Evolutionary conservation across 2,329 filamentous ascomycete genomes (phyloP), one percentile per base, ranked within the genome.

Genomic region (Microthyrium microscopicum): DNA sequence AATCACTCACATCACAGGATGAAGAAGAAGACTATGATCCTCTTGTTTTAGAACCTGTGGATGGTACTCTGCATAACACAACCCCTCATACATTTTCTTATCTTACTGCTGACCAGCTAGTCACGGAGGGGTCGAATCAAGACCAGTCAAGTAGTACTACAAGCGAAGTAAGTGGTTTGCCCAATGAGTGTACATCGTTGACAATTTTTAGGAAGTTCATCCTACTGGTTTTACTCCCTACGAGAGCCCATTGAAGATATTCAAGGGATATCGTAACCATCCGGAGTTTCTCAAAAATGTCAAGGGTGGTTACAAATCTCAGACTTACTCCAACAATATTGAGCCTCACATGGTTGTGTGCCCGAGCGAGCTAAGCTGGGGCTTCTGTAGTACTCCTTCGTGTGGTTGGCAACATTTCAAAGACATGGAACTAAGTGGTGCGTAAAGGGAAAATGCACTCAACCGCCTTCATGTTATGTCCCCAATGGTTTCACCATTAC

Each of bases 321-420:
- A 91, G 61, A 95, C 85, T 27, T 95, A 87, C 59, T 94, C 82
- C 58, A 81, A 92, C 56, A 77, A 75, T 44, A 92, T 98, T 55
- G 74, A 94, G 51, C 65, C 74, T 17, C 64, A 71, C 39, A 74
- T 69, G 44, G 68, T 70, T 40, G 50, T 95, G 31, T 98, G 89
- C 55, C 76, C 73, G 24, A 77, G 71, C 46, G 81, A 92, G 54
- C 59, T 80, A 41, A 63, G 66, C 30, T 74, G 73, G 33, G 72
- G 73, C 39, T 60, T 64, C 43, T 95, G 89, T 66, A 80, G 85
- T 48, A 20, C 13, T n/a, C 52, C 59, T 38, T 62, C 68, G 35
- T 98, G 89, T 57, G 60, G 71, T 36, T 75, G 60, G 42, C 76
- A 95, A 61, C 89, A 98, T 58, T 85, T 92, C 51, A 64, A 66